Conservation (phyloP, 495 filamentous ascomycete species). For the Glutinoglossum americanum region DNA sequence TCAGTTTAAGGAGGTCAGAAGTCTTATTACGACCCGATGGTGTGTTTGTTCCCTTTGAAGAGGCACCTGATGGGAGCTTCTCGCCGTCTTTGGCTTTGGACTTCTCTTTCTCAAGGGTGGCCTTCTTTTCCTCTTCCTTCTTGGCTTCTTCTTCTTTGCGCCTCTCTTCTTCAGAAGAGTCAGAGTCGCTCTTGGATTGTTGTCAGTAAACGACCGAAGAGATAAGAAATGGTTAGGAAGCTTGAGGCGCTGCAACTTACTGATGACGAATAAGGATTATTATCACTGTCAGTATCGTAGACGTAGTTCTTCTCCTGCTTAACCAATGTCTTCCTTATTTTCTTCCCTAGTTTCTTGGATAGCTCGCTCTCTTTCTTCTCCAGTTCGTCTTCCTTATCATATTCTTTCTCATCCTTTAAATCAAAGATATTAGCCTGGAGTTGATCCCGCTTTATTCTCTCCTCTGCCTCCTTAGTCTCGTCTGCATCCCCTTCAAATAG, state of each 20-base stretch:
- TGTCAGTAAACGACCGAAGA: neutral
- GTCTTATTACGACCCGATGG: slow-evolving; percentile 40
- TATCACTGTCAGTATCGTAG: slow-evolving; percentile 55
- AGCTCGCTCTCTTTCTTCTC: slow-evolving; percentile 45
- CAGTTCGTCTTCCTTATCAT: slow-evolving; percentile 55
- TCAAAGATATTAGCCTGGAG: slow-evolving; percentile 71
- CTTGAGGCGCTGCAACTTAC: slow-evolving; percentile 14
- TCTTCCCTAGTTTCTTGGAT: slow-evolving; percentile 46
- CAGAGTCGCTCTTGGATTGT: slow-evolving; percentile 12
- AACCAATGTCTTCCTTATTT: slow-evolving; percentile 52
- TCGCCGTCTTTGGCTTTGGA: slow-evolving; percentile 17
- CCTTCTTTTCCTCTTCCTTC: slow-evolving; percentile 38
- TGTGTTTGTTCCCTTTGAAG: slow-evolving; percentile 51
- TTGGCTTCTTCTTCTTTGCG: slow-evolving; percentile 50
- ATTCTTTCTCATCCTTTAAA: slow-evolving; percentile 64
- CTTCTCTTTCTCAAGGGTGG: slow-evolving; percentile 19
- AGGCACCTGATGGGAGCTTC: slow-evolving; percentile 32
- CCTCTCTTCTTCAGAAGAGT: slow-evolving; percentile 24
- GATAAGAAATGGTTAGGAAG: neutral
- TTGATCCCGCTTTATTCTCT: slow-evolving; percentile 70
- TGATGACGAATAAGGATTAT: slow-evolving; percentile 49
- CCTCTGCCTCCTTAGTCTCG: slow-evolving; percentile 68
- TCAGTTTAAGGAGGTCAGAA: slow-evolving; percentile 32
- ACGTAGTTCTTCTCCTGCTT: slow-evolving; percentile 69
- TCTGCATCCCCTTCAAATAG: slow-evolving; percentile 67